Conservation (phyloP, 208 protist species). For the Leptomonas seymouri region DNA sequence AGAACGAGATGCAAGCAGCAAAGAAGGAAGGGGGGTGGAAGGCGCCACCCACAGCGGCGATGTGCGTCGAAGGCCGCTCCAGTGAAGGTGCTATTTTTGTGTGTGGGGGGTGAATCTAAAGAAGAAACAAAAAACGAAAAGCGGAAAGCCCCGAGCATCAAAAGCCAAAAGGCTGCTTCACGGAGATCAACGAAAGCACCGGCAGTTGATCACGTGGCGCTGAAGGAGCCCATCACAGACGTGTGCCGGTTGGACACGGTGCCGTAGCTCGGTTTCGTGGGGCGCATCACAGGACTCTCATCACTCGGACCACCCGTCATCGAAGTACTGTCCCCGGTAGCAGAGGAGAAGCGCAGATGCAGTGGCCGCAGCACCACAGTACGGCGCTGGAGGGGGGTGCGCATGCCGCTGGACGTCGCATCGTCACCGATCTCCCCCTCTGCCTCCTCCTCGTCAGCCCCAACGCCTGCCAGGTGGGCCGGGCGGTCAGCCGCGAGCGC, state of each 20-base stretch:
- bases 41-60: too few relatives aligned
- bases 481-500: constrained; percentile 6
- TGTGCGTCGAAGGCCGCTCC: too few relatives aligned
- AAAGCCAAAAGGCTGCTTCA: too few relatives aligned
- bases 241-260: constrained; percentile 32
- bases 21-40: too few relatives aligned
- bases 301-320: constrained; percentile 5
- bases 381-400: constrained; percentile 30
- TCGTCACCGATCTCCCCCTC: constrained; percentile 13
- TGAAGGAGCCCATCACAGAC: constrained; percentile 9
- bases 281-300: constrained; percentile 27
- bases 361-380: constrained; percentile 31
- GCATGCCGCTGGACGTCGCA: constrained; percentile 29
- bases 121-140: too few relatives aligned
- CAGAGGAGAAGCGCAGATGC: constrained; percentile 29
- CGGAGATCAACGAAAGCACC: neutral
- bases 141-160: too few relatives aligned
- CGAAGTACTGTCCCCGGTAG: constrained; percentile 22
- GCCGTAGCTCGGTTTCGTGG: constrained; percentile 29
- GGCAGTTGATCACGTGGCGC: neutral
- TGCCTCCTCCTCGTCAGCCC: constrained; percentile 10
- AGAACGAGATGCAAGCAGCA: too few relatives aligned
- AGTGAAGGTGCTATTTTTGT: too few relatives aligned
- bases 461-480: neutral
- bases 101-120: too few relatives aligned